A percentile compares a stretch with the other conserved stretches of the same genome.
Evolutionary conservation across 495 filamentous ascomycete species (phyloP).

Genomic region (Sordaria brevicollis): DNA sequence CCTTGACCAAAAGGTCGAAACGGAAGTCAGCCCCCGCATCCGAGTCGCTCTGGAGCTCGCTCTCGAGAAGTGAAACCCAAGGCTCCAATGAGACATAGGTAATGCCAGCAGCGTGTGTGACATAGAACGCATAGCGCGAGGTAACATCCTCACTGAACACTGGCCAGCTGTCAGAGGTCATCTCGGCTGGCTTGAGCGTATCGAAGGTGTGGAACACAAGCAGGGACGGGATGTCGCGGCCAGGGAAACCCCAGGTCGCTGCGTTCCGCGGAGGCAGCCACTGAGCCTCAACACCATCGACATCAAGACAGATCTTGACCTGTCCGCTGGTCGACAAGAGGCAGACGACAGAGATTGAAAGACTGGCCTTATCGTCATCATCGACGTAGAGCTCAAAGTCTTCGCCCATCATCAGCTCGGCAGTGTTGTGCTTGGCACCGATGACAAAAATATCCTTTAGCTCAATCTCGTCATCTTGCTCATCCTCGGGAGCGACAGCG

Average conservation of each 20-base stretch:
- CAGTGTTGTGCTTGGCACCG: conserved; percentile 42
- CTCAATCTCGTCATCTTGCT: conserved; percentile 58
- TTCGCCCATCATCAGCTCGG: conserved; percentile 53
- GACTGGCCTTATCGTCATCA: conserved; percentile 47
- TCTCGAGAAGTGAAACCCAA: conserved; percentile 68
- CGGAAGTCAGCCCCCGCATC: conserved; percentile 62
- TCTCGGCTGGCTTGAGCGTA: conserved; percentile 42
- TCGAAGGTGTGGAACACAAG: conserved; percentile 50
- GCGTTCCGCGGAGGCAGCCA: conserved; percentile 61
- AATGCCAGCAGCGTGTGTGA: conserved; percentile 63
- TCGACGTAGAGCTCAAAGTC: conserved; percentile 43
- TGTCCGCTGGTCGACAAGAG: conserved; percentile 62
- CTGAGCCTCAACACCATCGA: conserved; percentile 70
- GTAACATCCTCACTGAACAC: conserved; percentile 62
- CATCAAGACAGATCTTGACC: conserved; percentile 67
- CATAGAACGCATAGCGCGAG: conserved; percentile 68
- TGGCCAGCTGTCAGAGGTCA: conserved; percentile 51
- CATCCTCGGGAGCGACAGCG: conserved; percentile 48
- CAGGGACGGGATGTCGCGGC: conserved; percentile 24
- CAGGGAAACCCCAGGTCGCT: conserved; percentile 24
- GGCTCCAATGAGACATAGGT: conserved; percentile 58
- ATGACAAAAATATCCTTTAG: conserved; percentile 46
- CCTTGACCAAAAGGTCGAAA: conserved; percentile 56
- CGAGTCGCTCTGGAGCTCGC: conserved; percentile 57
- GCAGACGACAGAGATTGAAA: conserved; percentile 66